Conservation (phyloP, 2,329 filamentous ascomycete genomes). For the Ophiostoma sp. region DNA sequence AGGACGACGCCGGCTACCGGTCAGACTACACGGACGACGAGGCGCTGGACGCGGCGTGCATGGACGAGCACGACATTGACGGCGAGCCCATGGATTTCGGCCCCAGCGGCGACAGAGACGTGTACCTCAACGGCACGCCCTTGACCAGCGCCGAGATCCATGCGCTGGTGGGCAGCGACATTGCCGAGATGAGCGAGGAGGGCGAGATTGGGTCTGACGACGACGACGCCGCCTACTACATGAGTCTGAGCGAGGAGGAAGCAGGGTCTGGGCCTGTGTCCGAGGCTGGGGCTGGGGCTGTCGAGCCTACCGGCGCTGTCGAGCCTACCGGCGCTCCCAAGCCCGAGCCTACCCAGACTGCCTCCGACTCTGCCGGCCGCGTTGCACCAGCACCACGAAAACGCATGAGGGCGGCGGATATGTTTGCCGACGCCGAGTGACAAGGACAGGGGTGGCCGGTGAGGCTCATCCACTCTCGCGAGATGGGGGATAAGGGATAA, state of each 20-base stretch:
- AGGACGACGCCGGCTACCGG: slow-evolving; percentile 25
- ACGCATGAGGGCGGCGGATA: slow-evolving; percentile 72
- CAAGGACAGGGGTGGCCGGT: background rate
- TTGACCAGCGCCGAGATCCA: slow-evolving; percentile 35
- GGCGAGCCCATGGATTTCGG: slow-evolving; percentile 43
- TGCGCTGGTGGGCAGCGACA: slow-evolving; percentile 19
- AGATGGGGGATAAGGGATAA: background rate
- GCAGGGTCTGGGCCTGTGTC: background rate
- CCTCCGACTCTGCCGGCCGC: background rate
- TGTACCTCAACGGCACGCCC: slow-evolving; percentile 33
- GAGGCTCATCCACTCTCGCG: background rate
- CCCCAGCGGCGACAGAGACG: slow-evolving; percentile 23
- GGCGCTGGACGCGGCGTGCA: slow-evolving; percentile 46
- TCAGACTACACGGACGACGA: slow-evolving; percentile 32
- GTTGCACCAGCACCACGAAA: slow-evolving; percentile 37
- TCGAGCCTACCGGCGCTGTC: background rate
- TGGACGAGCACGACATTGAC: slow-evolving; percentile 42
- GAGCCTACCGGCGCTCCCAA: background rate
- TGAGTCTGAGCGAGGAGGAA: slow-evolving; percentile 19
- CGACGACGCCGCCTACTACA: slow-evolving; percentile 17
- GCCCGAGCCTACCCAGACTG: slow-evolving; percentile 29
- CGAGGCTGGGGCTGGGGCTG: background rate
- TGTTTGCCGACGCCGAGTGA: slow-evolving; percentile 62
- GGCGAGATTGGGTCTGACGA: slow-evolving; percentile 26
- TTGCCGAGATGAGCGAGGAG: slow-evolving; percentile 27